Evolutionary conservation across 169 alveolate species (phyloP), one percentile per base, ranked within the genome.

Genomic region (Eimeria zaria): DNA sequence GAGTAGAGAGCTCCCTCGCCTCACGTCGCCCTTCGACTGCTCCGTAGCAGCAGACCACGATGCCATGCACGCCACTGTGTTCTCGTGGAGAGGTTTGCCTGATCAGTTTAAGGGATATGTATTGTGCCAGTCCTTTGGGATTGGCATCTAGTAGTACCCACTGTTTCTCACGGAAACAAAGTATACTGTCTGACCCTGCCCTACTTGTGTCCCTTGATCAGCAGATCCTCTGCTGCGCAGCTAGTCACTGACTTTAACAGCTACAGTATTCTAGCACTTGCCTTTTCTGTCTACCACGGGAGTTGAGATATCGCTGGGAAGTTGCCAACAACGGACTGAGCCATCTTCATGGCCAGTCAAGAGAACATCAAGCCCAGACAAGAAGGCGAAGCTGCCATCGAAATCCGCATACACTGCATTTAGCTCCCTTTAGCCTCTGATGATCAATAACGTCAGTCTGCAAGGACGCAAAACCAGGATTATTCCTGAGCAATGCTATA

Each of bases 271-370:
- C 41, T 27, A 36, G 11, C 41, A 36, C 93, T 62, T 64, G 81
- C 93, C 93, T 87, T 87, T 87, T 41, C 39, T 60, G 44, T 87
- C 93, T 60, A 87, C 24, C 36, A 87, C 81, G 8, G 93, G 93
- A 36, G 81, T 27, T 41, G 93, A 62, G 58, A n/a, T 60, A 44
- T 87, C 80, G 64, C 81, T 87, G 41, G 81, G 93, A 11, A 87
- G 93, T 30, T 41, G 93, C 93, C 93, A 87, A 46, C n/a, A 87
- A 24, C 83, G 83, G 30, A 87, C 93, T 18, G 93, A 87, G 11
- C 93, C 93, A n/a, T 87, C 71, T 62, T 87, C 93, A 87, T 87
- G 93, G 64, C 93, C 93, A 22, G 93, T 87, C 51, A 87, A 22
- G 51, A 87, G 93, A 62, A 71, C 93, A 11, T 87, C 93, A 33